Base-by-base conservation (phyloP, 2,329 filamentous ascomycete genomes). In the Epichloe uncinata region DNA sequence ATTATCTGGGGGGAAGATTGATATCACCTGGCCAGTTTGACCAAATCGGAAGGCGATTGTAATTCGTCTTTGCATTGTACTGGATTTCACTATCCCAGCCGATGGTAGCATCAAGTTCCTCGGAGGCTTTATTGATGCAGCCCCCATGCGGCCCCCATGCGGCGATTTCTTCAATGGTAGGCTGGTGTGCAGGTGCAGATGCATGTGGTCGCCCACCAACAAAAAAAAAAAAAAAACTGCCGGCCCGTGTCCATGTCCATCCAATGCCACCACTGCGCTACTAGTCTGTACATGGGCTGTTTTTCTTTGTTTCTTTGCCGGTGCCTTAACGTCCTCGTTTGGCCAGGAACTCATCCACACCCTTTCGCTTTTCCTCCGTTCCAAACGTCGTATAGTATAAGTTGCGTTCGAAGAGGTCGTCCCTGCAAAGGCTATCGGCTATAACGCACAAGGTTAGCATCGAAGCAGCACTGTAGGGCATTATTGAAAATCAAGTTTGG, bases 341-440 rank as follows among this genome's bases (percentile, higher is more conserved):
- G 37, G 60, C 56, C 30, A 64, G 57, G 47, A 64, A 63, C 20
- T 58, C 58, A 34, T 55, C 54, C 37, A 63, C 58, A 26, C 61
- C 61, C 45, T 56, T 56, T 22, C 54, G 53, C 53, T 63, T 64
- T 45, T 63, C 59, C 26, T 54, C 49, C n/a, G 57, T 63, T 3
- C 60, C 60, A 56, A 68, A 66, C 35, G 66, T 63, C 45, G 60
- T 58, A 49, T 65, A 66, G 52, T 68, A 68, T 33, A 68, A 53
- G 47, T 58, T 57, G 46, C 64, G 57, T 54, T 68, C 64, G 41
- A 66, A 60, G 36, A 61, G 56, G 49, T 66, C 62, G 48, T 64
- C 60, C 22, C 58, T 54, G 35, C 57, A 57, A 34, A 58, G 48
- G 41, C 54, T 55, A 50, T 63, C 59, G 41, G 56, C 61, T 60